A percentile compares a stretch with the other conserved stretches of the same genome.
Evolutionary conservation across 768 basidiomycete genomes (phyloP).

Genomic region (Trametes coccinea): DNA sequence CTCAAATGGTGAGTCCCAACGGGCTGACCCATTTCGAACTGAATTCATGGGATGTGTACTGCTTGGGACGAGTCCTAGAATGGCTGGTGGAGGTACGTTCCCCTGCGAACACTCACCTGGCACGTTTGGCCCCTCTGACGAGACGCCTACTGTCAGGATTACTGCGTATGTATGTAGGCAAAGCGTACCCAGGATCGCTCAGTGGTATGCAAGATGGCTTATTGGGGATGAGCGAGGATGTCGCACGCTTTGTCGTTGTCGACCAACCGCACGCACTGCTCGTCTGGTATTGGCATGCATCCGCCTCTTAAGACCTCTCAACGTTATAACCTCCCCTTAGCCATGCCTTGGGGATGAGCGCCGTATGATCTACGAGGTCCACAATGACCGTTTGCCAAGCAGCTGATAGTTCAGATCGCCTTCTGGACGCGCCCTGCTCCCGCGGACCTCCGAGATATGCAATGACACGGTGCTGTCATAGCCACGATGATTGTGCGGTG

Average conservation of each 20-base stretch:
- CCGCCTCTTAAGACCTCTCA: neutral
- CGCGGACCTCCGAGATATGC: no score
- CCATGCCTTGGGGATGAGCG: no score
- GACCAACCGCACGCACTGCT: neutral
- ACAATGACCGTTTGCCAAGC: no score
- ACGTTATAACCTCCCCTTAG: no score
- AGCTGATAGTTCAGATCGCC: no score
- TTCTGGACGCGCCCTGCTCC: no score
- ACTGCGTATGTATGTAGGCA: no score
- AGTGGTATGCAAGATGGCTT: neutral
- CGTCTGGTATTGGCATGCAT: neutral
- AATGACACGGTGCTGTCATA: no score
- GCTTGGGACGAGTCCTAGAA: neutral
- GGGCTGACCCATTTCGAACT: slow-evolving; percentile 9
- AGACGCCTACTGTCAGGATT: neutral
- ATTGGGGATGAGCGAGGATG: slow-evolving; percentile 5
- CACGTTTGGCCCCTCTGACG: neutral
- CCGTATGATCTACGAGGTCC: no score
- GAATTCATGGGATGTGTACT: slow-evolving; percentile 14
- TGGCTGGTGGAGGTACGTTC: neutral
- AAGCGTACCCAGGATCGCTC: neutral
- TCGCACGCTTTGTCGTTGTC: neutral
- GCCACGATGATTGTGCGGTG: no score
- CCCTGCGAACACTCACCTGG: neutral
- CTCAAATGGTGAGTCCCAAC: neutral